phyloP scores from a whole-genome alignment of 148 eudicot genomes.

The Arbutus unedo region DNA sequence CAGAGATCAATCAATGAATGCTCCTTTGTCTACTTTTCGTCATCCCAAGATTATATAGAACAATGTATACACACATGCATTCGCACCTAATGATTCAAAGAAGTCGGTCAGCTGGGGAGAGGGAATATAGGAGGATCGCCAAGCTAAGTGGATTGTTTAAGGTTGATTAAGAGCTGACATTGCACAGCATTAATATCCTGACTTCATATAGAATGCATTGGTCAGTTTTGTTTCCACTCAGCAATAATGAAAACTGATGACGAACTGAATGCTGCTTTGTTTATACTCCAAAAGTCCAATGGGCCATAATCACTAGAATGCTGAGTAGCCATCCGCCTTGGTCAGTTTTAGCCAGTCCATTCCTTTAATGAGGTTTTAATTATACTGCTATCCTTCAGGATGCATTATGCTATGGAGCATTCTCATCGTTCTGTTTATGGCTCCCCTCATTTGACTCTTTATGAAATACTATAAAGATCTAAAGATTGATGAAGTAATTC shows the following conservation, averaged over 20 bases:
- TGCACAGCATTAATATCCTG: background rate
- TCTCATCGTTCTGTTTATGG: background rate
- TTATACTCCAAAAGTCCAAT: background rate
- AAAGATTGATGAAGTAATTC: background rate
- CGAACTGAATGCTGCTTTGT: background rate
- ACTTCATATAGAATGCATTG: background rate
- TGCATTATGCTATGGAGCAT: background rate
- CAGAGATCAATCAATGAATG: background rate
- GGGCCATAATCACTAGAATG: background rate
- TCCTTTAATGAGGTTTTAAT: background rate
- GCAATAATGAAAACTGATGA: background rate
- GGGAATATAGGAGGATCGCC: background rate
- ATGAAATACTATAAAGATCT: background rate
- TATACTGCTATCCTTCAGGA: background rate
- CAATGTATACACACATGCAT: background rate
- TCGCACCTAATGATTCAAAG: background rate
- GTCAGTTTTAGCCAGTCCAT: background rate
- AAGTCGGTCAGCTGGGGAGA: background rate
- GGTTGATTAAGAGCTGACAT: too few species aligned
- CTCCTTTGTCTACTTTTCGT: background rate
- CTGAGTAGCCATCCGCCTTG: background rate
- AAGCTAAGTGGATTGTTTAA: background rate
- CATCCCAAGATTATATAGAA: background rate
- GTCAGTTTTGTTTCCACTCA: background rate
- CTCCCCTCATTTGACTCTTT: background rate